Evolutionary conservation across 768 basidiomycete genomes (phyloP).

Genomic region (Mycena crocata): DNA sequence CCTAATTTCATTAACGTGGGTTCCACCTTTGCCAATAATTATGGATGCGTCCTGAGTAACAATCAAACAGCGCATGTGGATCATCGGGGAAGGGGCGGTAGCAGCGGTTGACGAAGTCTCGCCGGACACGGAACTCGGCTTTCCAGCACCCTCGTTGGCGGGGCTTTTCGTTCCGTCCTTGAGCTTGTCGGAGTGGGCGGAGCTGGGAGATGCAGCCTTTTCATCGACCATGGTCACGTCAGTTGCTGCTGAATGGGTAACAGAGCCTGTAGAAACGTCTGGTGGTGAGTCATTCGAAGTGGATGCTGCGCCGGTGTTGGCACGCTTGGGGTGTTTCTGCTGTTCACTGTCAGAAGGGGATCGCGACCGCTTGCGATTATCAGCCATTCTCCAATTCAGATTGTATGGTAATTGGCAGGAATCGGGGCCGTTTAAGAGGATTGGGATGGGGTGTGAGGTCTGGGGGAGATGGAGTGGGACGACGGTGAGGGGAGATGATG

Average conservation of each 20-base stretch:
- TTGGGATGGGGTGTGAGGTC: conserved; percentile 56
- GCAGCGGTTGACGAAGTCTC: conserved; percentile 61
- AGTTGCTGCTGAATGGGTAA: conserved; percentile 51
- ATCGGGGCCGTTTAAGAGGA: conserved; percentile 48
- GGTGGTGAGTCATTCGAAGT: conserved; percentile 71
- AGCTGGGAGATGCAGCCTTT: conserved; percentile 65
- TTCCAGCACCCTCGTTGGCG: conserved; percentile 49
- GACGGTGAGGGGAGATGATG: conserved; percentile 72
- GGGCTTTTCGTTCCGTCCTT: conserved; percentile 55
- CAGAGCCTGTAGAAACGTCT: conserved; percentile 58
- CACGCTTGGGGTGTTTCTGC: conserved; percentile 84
- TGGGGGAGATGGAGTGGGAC: conserved; percentile 64
- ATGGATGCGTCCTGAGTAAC: conserved; percentile 99
- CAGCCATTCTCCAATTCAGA: conserved; percentile 82
- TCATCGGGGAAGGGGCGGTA: conserved; percentile 80
- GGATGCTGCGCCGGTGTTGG: conserved; percentile 80
- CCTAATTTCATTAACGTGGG: conserved; percentile 98
- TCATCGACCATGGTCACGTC: conserved; percentile 81
- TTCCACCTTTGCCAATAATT: conserved; percentile 96
- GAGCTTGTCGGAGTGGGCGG: conserved; percentile 55
- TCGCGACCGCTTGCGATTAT: conserved; percentile 89
- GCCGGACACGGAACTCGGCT: conserved; percentile 59
- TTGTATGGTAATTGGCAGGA: conserved; percentile 55
- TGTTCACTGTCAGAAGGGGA: conserved; percentile 86
- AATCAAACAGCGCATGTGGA: conserved; percentile 98